Base-by-base conservation (phyloP, 176 grass and related monocot genomes). In the Carex myosuroides region DNA sequence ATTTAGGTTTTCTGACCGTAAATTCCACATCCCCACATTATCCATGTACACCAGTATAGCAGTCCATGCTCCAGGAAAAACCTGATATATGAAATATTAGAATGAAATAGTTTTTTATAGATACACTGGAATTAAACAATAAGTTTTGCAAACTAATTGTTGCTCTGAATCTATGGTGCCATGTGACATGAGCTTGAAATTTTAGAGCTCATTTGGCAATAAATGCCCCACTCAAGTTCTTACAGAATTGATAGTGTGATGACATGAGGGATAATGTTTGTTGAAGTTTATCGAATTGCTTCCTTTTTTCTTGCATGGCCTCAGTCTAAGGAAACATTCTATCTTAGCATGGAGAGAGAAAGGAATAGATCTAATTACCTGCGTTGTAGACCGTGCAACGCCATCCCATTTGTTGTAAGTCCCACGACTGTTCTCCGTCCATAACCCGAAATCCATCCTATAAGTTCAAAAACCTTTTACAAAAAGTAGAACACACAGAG, bases 381-480 rank as follows among this genome's bases (percentile, higher is more conserved):
- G 95, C 62, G 89, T 90, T 81, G 95, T 98, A 60, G 92, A 91
- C 29, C 92, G 92, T 82, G 92, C 95, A 83, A 98, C 95, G 42
- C 95, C 95, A 86, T 98, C 95, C 95, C 95, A 98, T 91, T 98
- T 98, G 79, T 98, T 98, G 66, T 98, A 98, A 14, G 92, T 93
- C 30, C 95, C 86, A 0, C 92, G 93, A 60, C 92, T 95, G 69
- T 92, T 98, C 13, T 98, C 95, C 46, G 92, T 98, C 95, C 95
- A 98, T 21, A 81, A 59, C 80, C 95, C 95, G 24, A 91, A 92
- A 87, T 98, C 92, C 95, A 98, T 98, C 70, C 95, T 95, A 64
- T 67, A 44, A 89, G 22, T 52, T 44, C 55, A 85, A 26, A 14
- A 84, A 58, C 63, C 59, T 50, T 44, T 64, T 67, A 67, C n/a